A percentile compares a stretch with the other conserved stretches of the same genome.
phyloP scores from a whole-genome alignment of 1,284 basidiomycete genomes.

The Rugiboletus extremiorientalis region DNA sequence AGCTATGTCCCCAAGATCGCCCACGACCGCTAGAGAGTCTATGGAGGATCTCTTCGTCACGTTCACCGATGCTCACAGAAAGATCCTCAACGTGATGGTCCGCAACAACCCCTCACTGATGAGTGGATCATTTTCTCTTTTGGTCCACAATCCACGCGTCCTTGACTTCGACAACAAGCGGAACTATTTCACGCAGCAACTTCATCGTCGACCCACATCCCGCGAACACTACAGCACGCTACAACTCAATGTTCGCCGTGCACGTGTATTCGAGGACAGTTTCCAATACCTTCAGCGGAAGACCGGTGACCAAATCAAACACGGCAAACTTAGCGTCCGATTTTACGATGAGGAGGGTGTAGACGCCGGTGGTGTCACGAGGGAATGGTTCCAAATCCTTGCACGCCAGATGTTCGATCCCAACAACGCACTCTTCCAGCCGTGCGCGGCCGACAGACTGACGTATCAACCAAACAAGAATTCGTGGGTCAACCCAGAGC shows the following conservation, averaged over 20 bases:
- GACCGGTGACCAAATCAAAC: constrained; percentile 95
- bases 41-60: constrained; percentile 90
- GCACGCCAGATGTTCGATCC: constrained; percentile 99
- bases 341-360: constrained; percentile 99
- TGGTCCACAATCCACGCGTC: constrained; percentile 95
- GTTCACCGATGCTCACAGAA: constrained; percentile 94
- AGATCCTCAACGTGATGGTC: constrained; percentile 96
- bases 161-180: constrained; percentile 99
- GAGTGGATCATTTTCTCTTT: constrained; percentile 96
- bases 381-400: constrained; percentile 98
- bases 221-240: constrained; percentile 84
- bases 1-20: constrained; percentile 65
- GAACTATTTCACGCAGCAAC: constrained; percentile 96
- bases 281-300: constrained; percentile 91
- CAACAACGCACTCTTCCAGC: constrained; percentile 98
- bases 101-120: constrained; percentile 97
- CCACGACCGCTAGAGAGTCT: constrained; percentile 63
- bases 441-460: constrained; percentile 90
- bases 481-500: constrained; percentile 92
- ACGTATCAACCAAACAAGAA: constrained; percentile 98
- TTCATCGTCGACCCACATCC: constrained; percentile 81
- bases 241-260: constrained; percentile 90
- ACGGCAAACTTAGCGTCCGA: constrained; percentile 94
- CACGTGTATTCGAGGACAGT: constrained; percentile 96
- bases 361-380: constrained; percentile 96